Base-by-base conservation (phyloP, 257 asterid species). In the Salvia miltiorrhiza region DNA sequence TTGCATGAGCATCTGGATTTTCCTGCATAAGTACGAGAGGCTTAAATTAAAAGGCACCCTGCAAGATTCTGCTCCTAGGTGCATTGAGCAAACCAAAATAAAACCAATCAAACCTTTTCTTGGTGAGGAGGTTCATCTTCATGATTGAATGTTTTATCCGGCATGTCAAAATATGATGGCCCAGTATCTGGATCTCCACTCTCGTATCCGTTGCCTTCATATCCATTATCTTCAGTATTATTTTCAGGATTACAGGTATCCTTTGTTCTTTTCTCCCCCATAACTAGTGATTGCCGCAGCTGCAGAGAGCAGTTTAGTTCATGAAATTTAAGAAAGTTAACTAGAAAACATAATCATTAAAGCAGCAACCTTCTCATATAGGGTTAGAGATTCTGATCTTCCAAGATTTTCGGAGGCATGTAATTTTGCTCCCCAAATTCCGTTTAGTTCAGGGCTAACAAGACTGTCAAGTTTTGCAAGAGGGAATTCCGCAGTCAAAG, bases 261-360 rank as follows among this genome's bases (percentile, higher is more conserved):
- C 17, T 69, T 69, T 55, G 77, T 75, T 58, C 61, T 71, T 40
- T 28, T 75, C 81, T 79, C 82, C 68, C 80, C 81, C 5, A 24
- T 69, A 72, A 80, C 71, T 35, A 93, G 92, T 33, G 99, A 86
- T 79, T 90, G 85, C 40, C 97, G 88, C 70, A 93, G 77, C 99
- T 93, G 94, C 81, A 85, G 76, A 74, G 52, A 61, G 65, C 28
- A 73, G 64, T 68, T n/a, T 50, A 61, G 61, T 67, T 65, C 26
- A 71, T 35, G 68, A 61, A n/a, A 70, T 19, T 52, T 49, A 56
- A 54, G 43, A 16, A 78, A 71, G 39, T 53, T 43, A 53, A 11
- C 61, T 19, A 30, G 63, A 44, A 72, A 74, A 32, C 41, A 66
- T 73, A 74, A 48, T 32, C 49, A 75, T 41, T 37, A 69, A 39